phyloP scores from a whole-genome alignment of 495 filamentous ascomycete genomes.

The Cairneyella variabilis region DNA sequence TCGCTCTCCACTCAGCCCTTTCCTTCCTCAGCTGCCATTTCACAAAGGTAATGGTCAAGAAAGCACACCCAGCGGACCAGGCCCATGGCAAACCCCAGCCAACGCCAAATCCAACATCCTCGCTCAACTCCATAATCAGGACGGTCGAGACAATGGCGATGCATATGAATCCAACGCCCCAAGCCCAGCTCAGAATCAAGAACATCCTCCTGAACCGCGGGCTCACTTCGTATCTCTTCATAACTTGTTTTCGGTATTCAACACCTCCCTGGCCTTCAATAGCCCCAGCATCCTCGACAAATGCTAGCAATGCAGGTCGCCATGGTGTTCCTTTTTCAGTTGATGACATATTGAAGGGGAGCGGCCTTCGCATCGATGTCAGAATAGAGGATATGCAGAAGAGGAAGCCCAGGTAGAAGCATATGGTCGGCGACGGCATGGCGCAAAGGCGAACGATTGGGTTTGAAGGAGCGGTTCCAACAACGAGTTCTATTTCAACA shows the following conservation, averaged over 20 bases:
- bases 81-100: constrained; percentile 21
- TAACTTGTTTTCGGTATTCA: constrained; percentile 12
- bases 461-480: constrained; percentile 11
- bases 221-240: constrained; percentile 19
- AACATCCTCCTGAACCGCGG: constrained; percentile 15
- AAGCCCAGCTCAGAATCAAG: constrained; percentile 12
- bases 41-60: constrained; percentile 4
- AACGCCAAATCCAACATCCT: constrained; percentile 20
- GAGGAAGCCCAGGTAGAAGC: constrained; percentile 22
- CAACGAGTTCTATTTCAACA: constrained; percentile 19
- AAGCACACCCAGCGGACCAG: background rate
- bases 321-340: constrained; percentile 17
- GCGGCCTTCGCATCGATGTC: constrained; percentile 7
- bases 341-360: constrained; percentile 23
- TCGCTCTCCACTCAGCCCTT: constrained; percentile 14
- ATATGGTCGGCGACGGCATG: constrained; percentile 23
- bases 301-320: constrained; percentile 16
- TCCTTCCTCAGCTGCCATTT: constrained; percentile 6
- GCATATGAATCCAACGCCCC: constrained; percentile 9
- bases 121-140: constrained; percentile 12
- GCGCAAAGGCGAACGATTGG: constrained; percentile 16
- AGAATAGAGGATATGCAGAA: constrained; percentile 12
- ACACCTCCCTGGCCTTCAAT: constrained; percentile 21
- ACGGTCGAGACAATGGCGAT: constrained; percentile 12
- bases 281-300: constrained; percentile 17